Base-by-base conservation (phyloP, 371 early-diverging fungal species). In the Chytridium lagenaria region DNA sequence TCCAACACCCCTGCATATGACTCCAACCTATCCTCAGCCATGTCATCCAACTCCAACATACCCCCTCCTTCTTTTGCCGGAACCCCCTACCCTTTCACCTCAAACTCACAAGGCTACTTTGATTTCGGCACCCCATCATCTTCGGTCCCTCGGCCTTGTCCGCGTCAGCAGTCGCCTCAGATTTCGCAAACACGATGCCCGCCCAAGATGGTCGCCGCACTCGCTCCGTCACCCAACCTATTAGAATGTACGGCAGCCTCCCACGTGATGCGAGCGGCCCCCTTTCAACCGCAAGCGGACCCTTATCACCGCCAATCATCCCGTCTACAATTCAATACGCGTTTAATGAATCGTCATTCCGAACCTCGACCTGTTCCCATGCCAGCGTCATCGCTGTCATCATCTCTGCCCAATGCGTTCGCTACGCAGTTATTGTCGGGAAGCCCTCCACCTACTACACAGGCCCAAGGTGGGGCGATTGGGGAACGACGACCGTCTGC, bases 231-330 rank as follows among this genome's bases (percentile, higher is more conserved):
- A 52, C 55, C n/a, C n/a, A 26, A 5, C 55, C 55, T 26, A n/a
- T 52, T 12, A 52, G 55, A 23, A 52, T 52, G 55, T 52, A 52
- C 55, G 55, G 55, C 5, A 15, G 16, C 55, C 55, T 52, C 23
- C 55, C 55, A 26, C 12, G 55, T 22, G 55, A 52, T 23, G 5
- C 55, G n/a, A 22, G 16, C n/a, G 5, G 16, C n/a, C 26, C 5
- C 23, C 16, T 5, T 23, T 22, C 55, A 5, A 26, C n/a, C n/a
- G 23, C 23, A 5, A 23, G 26, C 12, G 12, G 12, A 7, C 55
- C 55, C 5, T 23, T 52, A 5, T 52, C 55, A 10, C 55, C 55
- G 12, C 12, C 19, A 7, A 44, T 44, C 12, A 44, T 19, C 12
- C 44, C 44, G 44, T n/a, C n/a, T n/a, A n/a, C n/a, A n/a, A n/a